Conservation (phyloP, 23 red algal species). For the Gracilariopsis chorda region DNA sequence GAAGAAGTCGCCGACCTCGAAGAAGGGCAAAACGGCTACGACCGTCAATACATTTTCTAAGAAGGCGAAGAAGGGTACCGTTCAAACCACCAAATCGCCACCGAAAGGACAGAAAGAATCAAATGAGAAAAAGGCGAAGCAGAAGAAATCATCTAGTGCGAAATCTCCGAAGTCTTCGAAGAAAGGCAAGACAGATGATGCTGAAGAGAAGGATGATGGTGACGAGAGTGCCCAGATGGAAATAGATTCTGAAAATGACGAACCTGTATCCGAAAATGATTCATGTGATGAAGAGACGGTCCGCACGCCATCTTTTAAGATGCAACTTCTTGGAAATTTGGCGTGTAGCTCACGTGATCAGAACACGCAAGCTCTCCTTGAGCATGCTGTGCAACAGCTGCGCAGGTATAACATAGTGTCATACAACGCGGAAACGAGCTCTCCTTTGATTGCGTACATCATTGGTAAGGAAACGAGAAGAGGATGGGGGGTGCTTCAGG, state of each 20-base stretch:
- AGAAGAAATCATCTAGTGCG: not conserved
- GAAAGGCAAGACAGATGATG: not conserved
- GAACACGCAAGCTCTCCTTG: conserved; percentile 27
- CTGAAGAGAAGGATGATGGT: not conserved
- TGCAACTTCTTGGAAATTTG: conserved; percentile 14
- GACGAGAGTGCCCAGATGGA: not conserved
- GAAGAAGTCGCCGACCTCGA: conserved; percentile 1
- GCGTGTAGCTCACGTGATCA: conserved; percentile 57
- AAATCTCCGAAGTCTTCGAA: not conserved
- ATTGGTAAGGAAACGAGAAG: conserved; percentile 51
- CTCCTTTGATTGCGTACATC: conserved; percentile 28
- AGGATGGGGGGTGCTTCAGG: conserved; percentile 58
- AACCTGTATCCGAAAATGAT: not conserved
- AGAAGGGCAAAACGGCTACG: not conserved
- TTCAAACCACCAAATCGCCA: not conserved
- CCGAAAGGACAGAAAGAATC: not conserved
- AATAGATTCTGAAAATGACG: conserved; percentile 7
- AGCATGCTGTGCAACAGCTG: conserved; percentile 67
- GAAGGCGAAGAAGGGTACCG: not conserved
- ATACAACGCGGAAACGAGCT: conserved; percentile 17
- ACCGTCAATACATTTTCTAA: conserved; percentile 33
- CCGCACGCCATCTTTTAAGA: not conserved
- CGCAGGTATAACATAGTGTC: conserved; percentile 25
- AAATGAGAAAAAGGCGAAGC: too few species aligned
- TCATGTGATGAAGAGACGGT: not conserved